Conservation (phyloP, 2,329 filamentous ascomycete genomes). For the Epicoccum nigrum region DNA sequence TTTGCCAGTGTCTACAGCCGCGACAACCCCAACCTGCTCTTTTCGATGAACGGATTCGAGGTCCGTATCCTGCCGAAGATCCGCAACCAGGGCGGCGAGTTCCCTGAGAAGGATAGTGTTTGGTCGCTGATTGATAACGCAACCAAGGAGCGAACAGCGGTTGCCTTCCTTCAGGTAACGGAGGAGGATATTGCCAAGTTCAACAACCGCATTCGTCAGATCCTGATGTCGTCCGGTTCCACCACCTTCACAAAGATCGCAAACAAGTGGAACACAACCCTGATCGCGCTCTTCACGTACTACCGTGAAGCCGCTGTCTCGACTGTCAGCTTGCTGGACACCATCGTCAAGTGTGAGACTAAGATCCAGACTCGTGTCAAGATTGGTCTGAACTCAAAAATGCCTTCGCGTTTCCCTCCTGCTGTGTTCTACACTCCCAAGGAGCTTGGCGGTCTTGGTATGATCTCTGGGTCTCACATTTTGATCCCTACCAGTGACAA, state of each 20-base stretch:
- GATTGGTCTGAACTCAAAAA: slow-evolving; percentile 98
- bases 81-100: slow-evolving; percentile 93
- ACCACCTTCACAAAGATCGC: slow-evolving; percentile 99
- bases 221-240: slow-evolving; percentile 98
- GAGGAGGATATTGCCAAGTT: slow-evolving; percentile 99
- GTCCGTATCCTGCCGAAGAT: slow-evolving; percentile 95
- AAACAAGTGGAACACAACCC: slow-evolving; percentile 98
- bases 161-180: slow-evolving; percentile 96
- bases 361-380: slow-evolving; percentile 99
- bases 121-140: slow-evolving; percentile 98
- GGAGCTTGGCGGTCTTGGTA: slow-evolving; percentile 93
- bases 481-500: slow-evolving; percentile 97
- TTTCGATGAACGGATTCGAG: slow-evolving; percentile 98
- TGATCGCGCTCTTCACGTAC: slow-evolving; percentile 97
- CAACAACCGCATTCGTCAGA: slow-evolving; percentile 98
- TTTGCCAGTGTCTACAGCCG: slow-evolving; percentile 98
- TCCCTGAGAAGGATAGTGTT: slow-evolving; percentile 95
- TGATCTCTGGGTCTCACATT: slow-evolving; percentile 99
- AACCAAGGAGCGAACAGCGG: slow-evolving; percentile 94
- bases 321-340: slow-evolving; percentile 90
- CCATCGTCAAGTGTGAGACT: slow-evolving; percentile 98
- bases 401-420: slow-evolving; percentile 97
- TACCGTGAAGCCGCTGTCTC: slow-evolving; percentile 97
- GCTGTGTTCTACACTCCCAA: slow-evolving; percentile 99
- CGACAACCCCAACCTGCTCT: slow-evolving; percentile 95